phyloP scores from a whole-genome alignment of 352 stramenopile genomes.

The Phytophthora pisi region DNA sequence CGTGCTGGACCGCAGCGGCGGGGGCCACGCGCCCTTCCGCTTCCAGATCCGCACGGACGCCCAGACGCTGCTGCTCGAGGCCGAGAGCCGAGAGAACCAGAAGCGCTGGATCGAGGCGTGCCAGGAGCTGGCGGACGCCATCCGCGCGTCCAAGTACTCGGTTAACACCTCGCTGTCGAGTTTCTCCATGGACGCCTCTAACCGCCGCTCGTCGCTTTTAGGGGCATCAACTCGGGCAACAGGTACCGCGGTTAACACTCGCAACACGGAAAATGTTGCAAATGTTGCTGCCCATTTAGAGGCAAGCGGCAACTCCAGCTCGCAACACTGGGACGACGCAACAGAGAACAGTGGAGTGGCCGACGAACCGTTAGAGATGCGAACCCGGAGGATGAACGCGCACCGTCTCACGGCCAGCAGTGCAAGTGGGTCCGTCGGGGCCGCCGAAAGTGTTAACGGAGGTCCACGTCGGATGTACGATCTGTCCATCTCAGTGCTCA shows the following conservation, averaged over 20 bases:
- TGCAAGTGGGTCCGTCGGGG: constrained; percentile 21
- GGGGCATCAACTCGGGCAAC: background rate
- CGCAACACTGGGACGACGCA: constrained; percentile 31
- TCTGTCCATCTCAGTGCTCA: constrained; percentile 62
- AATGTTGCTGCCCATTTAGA: constrained; percentile 15
- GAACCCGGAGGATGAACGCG: background rate
- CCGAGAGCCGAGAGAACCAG: constrained; percentile 67
- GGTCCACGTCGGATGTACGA: constrained; percentile 36
- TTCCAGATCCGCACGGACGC: constrained; percentile 72
- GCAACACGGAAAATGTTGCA: constrained; percentile 19
- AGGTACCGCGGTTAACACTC: constrained; percentile 12
- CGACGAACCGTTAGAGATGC: constrained; percentile 13
- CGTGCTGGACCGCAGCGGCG: constrained; percentile 67
- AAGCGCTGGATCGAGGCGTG: constrained; percentile 74
- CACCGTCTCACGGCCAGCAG: constrained; percentile 28
- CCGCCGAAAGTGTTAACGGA: constrained; percentile 12
- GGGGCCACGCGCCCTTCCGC: constrained; percentile 61
- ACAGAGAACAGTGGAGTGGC: constrained; percentile 26
- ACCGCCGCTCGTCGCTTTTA: constrained; percentile 27
- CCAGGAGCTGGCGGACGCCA: constrained; percentile 66
- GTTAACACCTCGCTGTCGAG: constrained; percentile 46
- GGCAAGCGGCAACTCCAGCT: constrained; percentile 17
- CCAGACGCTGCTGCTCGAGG: constrained; percentile 67
- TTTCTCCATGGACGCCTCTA: constrained; percentile 17
- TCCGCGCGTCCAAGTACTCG: constrained; percentile 69